phyloP scores from a whole-genome alignment of 495 filamentous ascomycete genomes.

The Podospora pseudopauciseta region DNA sequence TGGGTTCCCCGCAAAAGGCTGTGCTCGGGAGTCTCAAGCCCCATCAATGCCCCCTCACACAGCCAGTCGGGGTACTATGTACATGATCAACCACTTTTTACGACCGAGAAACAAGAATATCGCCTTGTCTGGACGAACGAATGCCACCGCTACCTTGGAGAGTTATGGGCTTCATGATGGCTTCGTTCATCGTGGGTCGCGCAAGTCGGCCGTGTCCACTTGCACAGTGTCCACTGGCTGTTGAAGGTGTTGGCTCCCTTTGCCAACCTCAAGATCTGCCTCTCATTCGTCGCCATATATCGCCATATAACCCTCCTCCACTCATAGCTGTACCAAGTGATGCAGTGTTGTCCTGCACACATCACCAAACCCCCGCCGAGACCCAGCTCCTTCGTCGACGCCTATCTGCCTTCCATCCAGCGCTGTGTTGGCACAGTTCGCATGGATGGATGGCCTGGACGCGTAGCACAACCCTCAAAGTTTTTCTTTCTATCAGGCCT shows the following conservation, averaged over 20 bases:
- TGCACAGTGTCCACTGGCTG: slow-evolving; percentile 2
- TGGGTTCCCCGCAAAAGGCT: slow-evolving; percentile 12
- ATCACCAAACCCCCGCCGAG: neutral
- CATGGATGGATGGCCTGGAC: neutral
- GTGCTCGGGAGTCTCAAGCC: slow-evolving; percentile 20
- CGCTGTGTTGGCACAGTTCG: neutral
- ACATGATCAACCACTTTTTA: neutral
- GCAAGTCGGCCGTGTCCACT: neutral
- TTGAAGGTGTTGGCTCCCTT: neutral
- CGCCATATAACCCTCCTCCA: too few species aligned
- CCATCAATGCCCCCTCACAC: slow-evolving; percentile 18
- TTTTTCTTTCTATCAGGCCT: slow-evolving; percentile 8
- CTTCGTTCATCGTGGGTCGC: neutral
- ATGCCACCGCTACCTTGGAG: neutral
- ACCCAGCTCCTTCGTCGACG: neutral
- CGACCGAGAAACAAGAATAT: neutral
- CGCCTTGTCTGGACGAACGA: slow-evolving; percentile 9
- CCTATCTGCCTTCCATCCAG: neutral
- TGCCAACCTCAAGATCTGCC: neutral
- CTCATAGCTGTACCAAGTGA: too few species aligned
- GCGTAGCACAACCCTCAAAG: neutral
- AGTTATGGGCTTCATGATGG: neutral
- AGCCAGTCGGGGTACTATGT: slow-evolving; percentile 1
- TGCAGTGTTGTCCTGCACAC: neutral
- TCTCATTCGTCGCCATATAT: slow-evolving; percentile 2